A percentile compares a stretch with the other conserved stretches of the same genome.
Evolutionary conservation across 2,329 filamentous ascomycete genomes (phyloP).

Genomic region (Aotearoamyces nothofagi): DNA sequence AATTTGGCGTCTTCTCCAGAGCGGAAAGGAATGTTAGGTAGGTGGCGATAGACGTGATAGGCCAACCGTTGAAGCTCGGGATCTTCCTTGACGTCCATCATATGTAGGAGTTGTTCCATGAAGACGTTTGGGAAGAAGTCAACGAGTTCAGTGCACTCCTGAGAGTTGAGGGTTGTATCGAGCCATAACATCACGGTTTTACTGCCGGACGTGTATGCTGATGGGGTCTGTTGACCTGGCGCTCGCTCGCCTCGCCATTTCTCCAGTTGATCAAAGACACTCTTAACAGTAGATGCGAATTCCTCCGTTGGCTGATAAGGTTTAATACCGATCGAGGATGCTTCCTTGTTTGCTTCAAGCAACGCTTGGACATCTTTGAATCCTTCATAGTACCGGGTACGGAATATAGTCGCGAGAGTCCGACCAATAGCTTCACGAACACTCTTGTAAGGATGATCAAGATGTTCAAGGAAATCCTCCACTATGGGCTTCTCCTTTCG

Average conservation of each 20-base stretch:
- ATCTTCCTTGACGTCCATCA: conserved; percentile 99
- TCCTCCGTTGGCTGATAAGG: conserved; percentile 69
- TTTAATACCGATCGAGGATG: conserved; percentile 69
- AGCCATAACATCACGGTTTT: conserved; percentile 96
- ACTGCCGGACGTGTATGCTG: conserved; percentile 85
- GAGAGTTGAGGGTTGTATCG: conserved; percentile 76
- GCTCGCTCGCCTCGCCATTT: conserved; percentile 73
- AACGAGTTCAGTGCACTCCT: conserved; percentile 83
- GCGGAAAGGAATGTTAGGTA: conserved; percentile 89
- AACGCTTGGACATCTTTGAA: conserved; percentile 67
- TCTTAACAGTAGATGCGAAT: conserved; percentile 54
- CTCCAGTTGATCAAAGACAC: conserved; percentile 68
- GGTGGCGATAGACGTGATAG: conserved; percentile 91
- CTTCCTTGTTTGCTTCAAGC: conserved; percentile 61
- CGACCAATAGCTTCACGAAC: conserved; percentile 90
- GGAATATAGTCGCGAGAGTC: conserved; percentile 75
- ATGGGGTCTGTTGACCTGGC: conserved; percentile 83
- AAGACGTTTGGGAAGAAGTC: conserved; percentile 83
- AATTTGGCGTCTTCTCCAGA: conserved; percentile 74
- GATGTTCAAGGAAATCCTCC: conserved; percentile 74
- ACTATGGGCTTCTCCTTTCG: conserved; percentile 77
- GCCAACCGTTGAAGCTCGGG: conserved; percentile 87
- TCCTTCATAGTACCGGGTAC: conserved; percentile 86
- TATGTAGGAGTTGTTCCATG: conserved; percentile 87
- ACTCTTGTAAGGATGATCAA: conserved; percentile 96